These are phyloP conservation scores for Bolboschoenoplectus hybrid DNA, from an alignment of 202 grass and related monocot genomes.

Conservation along the genomic window DNA sequence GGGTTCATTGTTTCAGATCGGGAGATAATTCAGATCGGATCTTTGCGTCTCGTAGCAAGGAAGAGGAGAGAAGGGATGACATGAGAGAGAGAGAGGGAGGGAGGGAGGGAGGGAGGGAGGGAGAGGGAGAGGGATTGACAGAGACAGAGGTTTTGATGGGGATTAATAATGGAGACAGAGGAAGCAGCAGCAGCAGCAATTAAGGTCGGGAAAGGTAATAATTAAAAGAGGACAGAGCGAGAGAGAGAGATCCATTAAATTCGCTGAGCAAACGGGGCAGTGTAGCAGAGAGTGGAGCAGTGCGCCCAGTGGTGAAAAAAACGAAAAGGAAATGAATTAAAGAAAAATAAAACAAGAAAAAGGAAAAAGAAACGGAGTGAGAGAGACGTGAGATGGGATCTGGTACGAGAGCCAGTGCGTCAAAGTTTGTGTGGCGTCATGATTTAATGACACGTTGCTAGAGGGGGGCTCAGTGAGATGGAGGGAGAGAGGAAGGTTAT, in stretches of 20 bases:
- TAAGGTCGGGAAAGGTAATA: constrained; percentile 41
- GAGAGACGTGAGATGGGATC: constrained; percentile 16
- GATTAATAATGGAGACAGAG: constrained; percentile 46
- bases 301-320: not conserved
- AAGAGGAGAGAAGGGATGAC: constrained; percentile 36
- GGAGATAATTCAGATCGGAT: constrained; percentile 31
- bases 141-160: constrained; percentile 45
- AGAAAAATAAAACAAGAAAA: not conserved
- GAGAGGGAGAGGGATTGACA: not conserved
- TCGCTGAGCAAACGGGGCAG: constrained; percentile 45
- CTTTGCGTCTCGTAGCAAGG: constrained; percentile 14
- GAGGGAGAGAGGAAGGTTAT: not conserved
- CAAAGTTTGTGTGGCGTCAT: not conserved
- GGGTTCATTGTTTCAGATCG: constrained; percentile 71
- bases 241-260: constrained; percentile 51
- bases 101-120: constrained; percentile 2
- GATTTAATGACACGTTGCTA: constrained; percentile 9
- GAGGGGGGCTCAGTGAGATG: not conserved
- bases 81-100: not conserved
- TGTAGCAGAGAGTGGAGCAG: constrained; percentile 38
- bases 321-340: constrained; percentile 5
- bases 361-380: constrained; percentile 20
- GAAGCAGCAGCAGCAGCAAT: constrained; percentile 37
- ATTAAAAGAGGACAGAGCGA: constrained; percentile 23
- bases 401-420: not conserved